Percentiles rank a stretch among this genome's conserved stretches.
These are phyloP conservation scores for Tuber microsphaerosporum DNA, from an alignment of 495 filamentous ascomycete genomes.

Conservation along the genomic window DNA sequence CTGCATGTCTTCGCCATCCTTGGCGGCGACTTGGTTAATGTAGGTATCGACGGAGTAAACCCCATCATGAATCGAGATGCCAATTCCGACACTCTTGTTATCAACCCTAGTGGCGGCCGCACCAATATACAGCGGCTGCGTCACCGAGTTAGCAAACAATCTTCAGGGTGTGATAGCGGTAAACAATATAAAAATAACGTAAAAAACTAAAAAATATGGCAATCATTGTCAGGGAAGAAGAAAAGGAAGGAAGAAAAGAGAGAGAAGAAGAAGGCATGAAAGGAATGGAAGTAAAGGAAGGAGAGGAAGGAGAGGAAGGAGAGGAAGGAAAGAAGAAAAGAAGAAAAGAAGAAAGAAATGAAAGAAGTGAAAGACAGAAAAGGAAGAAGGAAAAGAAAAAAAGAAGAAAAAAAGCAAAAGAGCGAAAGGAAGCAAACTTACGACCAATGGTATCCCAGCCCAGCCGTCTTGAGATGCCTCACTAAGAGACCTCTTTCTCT, in stretches of 20 bases:
- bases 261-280: too few relatives aligned
- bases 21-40: constrained; percentile 50
- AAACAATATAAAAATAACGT: neutral
- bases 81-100: too few relatives aligned
- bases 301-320: too few relatives aligned
- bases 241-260: neutral
- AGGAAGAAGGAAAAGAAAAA: neutral
- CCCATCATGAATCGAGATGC: too few relatives aligned
- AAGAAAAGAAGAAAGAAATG: neutral
- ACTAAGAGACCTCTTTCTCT: constrained; percentile 29
- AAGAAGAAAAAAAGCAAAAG: too few relatives aligned
- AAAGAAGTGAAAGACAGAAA: neutral
- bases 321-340: neutral
- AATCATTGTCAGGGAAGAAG: neutral
- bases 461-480: constrained; percentile 16
- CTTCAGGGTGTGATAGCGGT: neutral
- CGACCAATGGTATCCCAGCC: constrained; percentile 34
- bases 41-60: too few relatives aligned
- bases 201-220: neutral
- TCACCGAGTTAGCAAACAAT: neutral
- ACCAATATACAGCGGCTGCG: too few relatives aligned
- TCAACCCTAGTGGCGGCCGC: too few relatives aligned
- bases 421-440: constrained; percentile 6
- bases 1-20: constrained; percentile 37
- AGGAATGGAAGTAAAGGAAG: too few relatives aligned